A percentile compares a stretch with the other conserved stretches of the same genome.
phyloP scores from a whole-genome alignment of 78 protist genomes.

The Dictyostelium discoideum region dicty_2.7 NC_007089.4:2587501-2588000 shows the following conservation, averaged over 20 bases:
- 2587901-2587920: slow-evolving; percentile 50
- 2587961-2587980: slow-evolving; percentile 82
- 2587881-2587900: neutral
- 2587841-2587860: neutral
- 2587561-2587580: neutral
- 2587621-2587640: neutral
- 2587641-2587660: neutral
- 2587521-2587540: neutral
- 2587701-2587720: slow-evolving; percentile 30
- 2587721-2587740: neutral
- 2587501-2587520: neutral
- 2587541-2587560: neutral
- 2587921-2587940: slow-evolving; percentile 72
- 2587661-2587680: neutral
- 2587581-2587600: neutral
- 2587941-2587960: slow-evolving; percentile 85
- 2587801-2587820: neutral
- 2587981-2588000: slow-evolving; percentile 84
- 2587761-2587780: slow-evolving; percentile 14
- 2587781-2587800: neutral
- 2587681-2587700: slow-evolving; percentile 8
- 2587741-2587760: slow-evolving; percentile 8
- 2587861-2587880: slow-evolving; percentile 12
- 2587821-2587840: slow-evolving; percentile 13
- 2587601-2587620: slow-evolving; percentile 5